A percentile compares a stretch with the other conserved stretches of the same genome.
Evolutionary conservation across 495 filamentous ascomycete genomes (phyloP).

Genomic region (Podospora conica): DNA sequence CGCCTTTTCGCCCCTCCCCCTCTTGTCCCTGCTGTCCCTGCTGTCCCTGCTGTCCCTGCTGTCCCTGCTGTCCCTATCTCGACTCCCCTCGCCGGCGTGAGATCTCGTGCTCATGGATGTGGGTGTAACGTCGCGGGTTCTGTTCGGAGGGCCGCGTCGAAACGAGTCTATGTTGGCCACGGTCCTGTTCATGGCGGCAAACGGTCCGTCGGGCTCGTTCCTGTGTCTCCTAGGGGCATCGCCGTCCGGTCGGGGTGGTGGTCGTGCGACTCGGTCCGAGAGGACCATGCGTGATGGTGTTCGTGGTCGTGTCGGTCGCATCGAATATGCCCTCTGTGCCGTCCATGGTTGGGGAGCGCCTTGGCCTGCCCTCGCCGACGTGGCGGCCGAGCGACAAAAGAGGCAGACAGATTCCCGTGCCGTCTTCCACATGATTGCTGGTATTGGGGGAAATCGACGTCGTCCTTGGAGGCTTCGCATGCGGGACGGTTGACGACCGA

Average conservation of each 20-base stretch:
- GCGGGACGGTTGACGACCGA: not conserved
- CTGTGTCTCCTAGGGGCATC: constrained; percentile 29
- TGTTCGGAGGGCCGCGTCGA: constrained; percentile 1
- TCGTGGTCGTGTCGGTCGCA: constrained; percentile 29
- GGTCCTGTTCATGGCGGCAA: constrained; percentile 72
- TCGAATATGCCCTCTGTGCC: constrained; percentile 30
- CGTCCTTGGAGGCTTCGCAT: too few relatives aligned
- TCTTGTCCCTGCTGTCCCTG: constrained; percentile 22
- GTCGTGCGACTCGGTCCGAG: constrained; percentile 61
- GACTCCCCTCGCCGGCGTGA: constrained; percentile 2
- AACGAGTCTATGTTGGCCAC: constrained; percentile 48
- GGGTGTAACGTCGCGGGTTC: constrained; percentile 28
- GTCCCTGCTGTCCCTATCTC: constrained; percentile 21
- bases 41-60: constrained; percentile 31
- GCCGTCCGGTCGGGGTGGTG: constrained; percentile 38
- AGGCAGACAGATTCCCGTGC: constrained; percentile 30
- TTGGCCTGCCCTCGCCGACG: constrained; percentile 6
- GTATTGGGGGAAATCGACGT: not conserved
- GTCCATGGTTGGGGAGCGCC: constrained; percentile 28
- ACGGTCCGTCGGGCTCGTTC: constrained; percentile 54
- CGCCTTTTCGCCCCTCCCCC: constrained; percentile 33
- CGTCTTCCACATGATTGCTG: constrained; percentile 28
- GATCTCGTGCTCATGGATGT: not conserved
- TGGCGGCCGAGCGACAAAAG: constrained; percentile 25
- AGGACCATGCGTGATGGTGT: constrained; percentile 69